Base-by-base conservation (phyloP, 1,284 basidiomycete genomes). In the Stereum hirsutum region DNA sequence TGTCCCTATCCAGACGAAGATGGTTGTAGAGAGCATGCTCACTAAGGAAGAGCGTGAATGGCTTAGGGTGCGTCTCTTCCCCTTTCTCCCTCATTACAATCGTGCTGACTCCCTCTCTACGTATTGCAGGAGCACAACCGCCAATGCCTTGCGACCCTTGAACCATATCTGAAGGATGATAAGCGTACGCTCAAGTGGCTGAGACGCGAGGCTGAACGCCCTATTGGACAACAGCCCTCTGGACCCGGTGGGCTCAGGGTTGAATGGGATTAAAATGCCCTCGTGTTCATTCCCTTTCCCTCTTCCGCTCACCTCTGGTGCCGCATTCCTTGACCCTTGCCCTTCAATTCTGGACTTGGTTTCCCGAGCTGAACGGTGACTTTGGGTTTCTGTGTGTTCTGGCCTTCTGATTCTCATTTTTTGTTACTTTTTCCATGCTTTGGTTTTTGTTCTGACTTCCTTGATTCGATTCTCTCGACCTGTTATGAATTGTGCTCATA, bases 1-100 rank as follows among this genome's bases (percentile, higher is more conserved):
- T 59, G 91, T 94, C 4, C 95, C 96, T 0, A 96, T 99, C 56
- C 89, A 95, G 65, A 89, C 88, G 2, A 78, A 80, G 52, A 85
- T 99, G 74, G 81, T 98, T 43, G 89, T 93, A 56, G 80, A 84
- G 44, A 68, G 63, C 32, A 78, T 98, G 74, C 72, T 98, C 49
- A 81, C 81, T 10, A 85, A 82, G 55, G 83, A 86, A 45, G 93
- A 99, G 69, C 84, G 84, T 54, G 64, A 76, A 46, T 97, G 94
- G 94, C 58, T 99, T 43, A 94, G 92, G 72, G 83, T 81, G 46
- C 35, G 64, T 55, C 11, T 38, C 41, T 30, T 37, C 25, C 15
- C 32, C 14, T 28, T 27, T 24, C 17, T 7, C 30, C 11, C 35
- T 40, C 19, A 33, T 41, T 20, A 7, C n/a, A 25, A 11, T 26